Base-by-base conservation (phyloP, 257 asterid genomes). In the Misopates orontium region DNA sequence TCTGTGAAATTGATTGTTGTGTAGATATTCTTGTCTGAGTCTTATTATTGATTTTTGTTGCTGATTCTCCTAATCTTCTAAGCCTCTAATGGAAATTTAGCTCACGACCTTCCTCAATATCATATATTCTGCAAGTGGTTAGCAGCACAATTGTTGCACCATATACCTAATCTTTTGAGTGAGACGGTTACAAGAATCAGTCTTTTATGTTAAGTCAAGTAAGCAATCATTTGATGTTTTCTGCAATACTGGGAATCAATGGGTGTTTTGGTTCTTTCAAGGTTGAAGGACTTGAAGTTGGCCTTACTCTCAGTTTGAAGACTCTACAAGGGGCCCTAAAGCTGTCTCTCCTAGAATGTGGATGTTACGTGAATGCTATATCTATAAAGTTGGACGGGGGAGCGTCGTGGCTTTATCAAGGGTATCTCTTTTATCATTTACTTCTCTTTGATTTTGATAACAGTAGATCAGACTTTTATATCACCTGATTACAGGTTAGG, bases 391-490 rank as follows among this genome's bases (percentile, higher is more conserved):
- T 94, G 89, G 73, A 83, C 44, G 99, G 99, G 31, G 97, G 99
- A 81, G 97, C 97, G 20, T 90, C 99, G 1, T 94, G 99, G 99
- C 83, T 94, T 70, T 94, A 94, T 75, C 96, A 94, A 85, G 91
- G 99, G 99, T 94, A 86, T 60, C 18, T 55, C 24, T 57, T 52
- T 40, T 52, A 10, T 68, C 12, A 28, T 28, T 28, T 28, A 28
- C 15, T 4, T 44, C 36, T 28, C 22, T 69, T 74, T 58, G 25
- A 25, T 58, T 18, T 69, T 69, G 71, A 9, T 59, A 50, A 25
- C 24, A 36, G 28, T 31, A 52, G 16, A 32, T 61, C 65, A 8
- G 10, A 17, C 68, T 25, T 36, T 28, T 45, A 31, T 54, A 13
- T 59, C 57, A 28, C 41, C 61, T 16, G 8, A 23, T 28, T 49